Base-by-base conservation (phyloP, 495 filamentous ascomycete genomes). In the Stereocaulon alpinum region DNA sequence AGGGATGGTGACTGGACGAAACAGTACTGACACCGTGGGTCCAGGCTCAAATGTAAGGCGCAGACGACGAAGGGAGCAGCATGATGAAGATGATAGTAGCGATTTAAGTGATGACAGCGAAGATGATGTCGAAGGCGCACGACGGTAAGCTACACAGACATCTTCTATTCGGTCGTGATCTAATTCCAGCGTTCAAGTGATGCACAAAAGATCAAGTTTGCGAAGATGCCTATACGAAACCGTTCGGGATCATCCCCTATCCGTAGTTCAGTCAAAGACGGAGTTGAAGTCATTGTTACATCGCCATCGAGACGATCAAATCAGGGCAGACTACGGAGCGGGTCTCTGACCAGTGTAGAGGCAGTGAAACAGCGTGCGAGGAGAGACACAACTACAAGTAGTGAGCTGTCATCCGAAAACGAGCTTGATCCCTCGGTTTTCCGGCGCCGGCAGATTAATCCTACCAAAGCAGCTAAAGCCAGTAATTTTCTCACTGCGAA, bases 81-180 rank as follows among this genome's bases (percentile, higher is more conserved):
- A 87, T 67, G 92, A 96, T 58, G 93, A 97, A 47, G 94, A 96
- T 32, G 94, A 97, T 69, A 97, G 93, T 69, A 95, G 90, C 68
- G 93, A 97, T 69, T 72, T 96, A 61, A 96, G 89, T 66, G 93
- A 96, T 64, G 92, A 97, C 55, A 96, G 90, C 64, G 93, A 98
- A 51, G 92, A 96, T 34, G 91, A 95, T 59, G 78, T 77, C 11
- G 89, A 95, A 17, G 69, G 66, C 43, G 55, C 66, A 32, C 67
- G 67, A 67, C 73, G 75, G 75, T 77, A 55, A 53, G 69, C 63
- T 18, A 22, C 20, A 12, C 42, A 27, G 7, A 30, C 22, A 20
- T 41, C 29, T 41, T 17, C 66, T 42, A 67, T 74, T 12, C 71
- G 57, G 40, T 43, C 11, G 9, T 32, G 1, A n/a, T 14, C 14